phyloP scores from a whole-genome alignment of 2,329 filamentous ascomycete genomes.

The Boeremia exigua region DNA sequence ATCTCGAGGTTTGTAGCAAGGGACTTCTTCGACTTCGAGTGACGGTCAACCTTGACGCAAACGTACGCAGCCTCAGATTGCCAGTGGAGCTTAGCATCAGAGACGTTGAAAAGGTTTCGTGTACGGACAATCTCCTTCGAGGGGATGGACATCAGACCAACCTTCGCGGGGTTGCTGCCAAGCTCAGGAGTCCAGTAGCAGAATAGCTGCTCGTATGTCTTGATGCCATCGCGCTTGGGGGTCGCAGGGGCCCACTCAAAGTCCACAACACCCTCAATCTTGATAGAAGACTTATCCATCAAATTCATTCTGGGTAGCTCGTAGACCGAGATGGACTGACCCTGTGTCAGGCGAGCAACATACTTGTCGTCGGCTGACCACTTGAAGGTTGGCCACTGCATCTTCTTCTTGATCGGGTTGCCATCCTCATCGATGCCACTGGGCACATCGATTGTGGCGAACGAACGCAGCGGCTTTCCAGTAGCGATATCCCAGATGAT shows the following conservation, averaged over 20 bases:
- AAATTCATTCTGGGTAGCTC: slow-evolving; percentile 89
- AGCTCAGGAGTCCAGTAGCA: slow-evolving; percentile 99
- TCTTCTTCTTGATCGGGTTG: slow-evolving; percentile 81
- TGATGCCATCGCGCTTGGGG: slow-evolving; percentile 81
- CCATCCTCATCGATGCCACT: slow-evolving; percentile 67
- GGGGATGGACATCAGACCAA: slow-evolving; percentile 93
- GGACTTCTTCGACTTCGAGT: slow-evolving; percentile 99
- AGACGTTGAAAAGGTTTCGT: slow-evolving; percentile 96
- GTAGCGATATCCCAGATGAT: slow-evolving; percentile 97
- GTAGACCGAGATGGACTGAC: slow-evolving; percentile 88
- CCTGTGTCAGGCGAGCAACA: slow-evolving; percentile 87
- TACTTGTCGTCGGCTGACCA: slow-evolving; percentile 99
- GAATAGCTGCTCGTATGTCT: slow-evolving; percentile 92
- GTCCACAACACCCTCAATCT: slow-evolving; percentile 95
- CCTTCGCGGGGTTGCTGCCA: slow-evolving; percentile 96
- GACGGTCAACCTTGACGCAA: slow-evolving; percentile 97
- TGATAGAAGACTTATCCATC: slow-evolving; percentile 88
- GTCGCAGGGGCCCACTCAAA: slow-evolving; percentile 96
- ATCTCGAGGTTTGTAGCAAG: slow-evolving; percentile 97
- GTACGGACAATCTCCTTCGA: slow-evolving; percentile 94
- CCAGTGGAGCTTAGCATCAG: slow-evolving; percentile 98
- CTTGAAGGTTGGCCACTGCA: slow-evolving; percentile 99
- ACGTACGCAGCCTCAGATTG: slow-evolving; percentile 93
- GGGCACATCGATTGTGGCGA: slow-evolving; percentile 84
- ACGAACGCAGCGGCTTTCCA: slow-evolving; percentile 87